Evolutionary conservation across 805 yeast genomes (phyloP), one percentile per base, ranked within the genome.

Genomic region (Kodamaea sagamina): DNA sequence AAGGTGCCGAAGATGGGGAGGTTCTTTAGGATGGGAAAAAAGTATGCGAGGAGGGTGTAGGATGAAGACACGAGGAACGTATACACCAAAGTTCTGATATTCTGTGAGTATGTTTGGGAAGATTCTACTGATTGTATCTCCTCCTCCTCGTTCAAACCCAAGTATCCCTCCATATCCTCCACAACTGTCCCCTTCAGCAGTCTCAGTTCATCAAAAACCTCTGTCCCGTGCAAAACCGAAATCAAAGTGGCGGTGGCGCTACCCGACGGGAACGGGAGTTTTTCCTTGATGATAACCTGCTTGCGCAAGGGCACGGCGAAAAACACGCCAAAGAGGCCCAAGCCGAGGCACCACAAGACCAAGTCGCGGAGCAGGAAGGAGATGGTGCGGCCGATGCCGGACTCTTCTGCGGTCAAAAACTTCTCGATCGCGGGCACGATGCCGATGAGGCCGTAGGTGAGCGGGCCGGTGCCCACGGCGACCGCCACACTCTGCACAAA

Each of bases 391-490:
- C 69, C 71, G 0, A 77, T 66, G 2, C 95, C 96, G 27, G 85
- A 79, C 61, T 92, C 99, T 27, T 82, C 89, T 0, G 72, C 66
- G 1, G 88, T 82, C 48, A 92, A 65, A 50, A 92, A 84, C 65
- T 89, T 88, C 57, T 92, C 98, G 42, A 92, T 84, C 1, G 99
- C 98, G 0, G 99, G 99, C 1, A 93, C 77, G 4, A 95, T 90
- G 1, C 99, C 99, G 15, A 92, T 95, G 49, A 92, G 79, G 0
- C 98, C 98, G 63, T 86, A 92, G 0, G 97, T 95, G 48, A 92
- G 70, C 0, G 99, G 99, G 0, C 98, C 98, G 0, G 99, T 93
- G 1, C 99, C 99, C 1, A 88, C 95, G 0, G 98, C 97, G 4
- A 93, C 97, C 0, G 98, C 89, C 22, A 92, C 80, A 61, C 96